A percentile compares a stretch with the other conserved stretches of the same genome.
phyloP scores from a whole-genome alignment of 192 early-diverging fungal species.

The Chytriomyces confervae region DNA sequence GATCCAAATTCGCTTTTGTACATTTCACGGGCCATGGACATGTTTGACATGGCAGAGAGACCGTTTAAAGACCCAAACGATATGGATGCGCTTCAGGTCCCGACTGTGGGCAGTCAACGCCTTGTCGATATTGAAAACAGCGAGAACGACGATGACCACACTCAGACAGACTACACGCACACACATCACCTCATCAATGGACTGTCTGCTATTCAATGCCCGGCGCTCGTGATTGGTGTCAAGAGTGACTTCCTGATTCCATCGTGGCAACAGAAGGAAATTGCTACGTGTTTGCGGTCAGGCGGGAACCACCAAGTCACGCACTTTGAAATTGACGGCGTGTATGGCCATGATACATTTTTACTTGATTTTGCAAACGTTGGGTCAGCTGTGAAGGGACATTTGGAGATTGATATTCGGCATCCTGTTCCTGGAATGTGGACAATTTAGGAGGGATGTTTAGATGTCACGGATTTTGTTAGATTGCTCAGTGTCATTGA shows the following conservation, averaged over 20 bases:
- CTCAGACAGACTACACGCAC: not conserved
- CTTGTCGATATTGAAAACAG: not conserved
- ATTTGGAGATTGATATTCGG: constrained; percentile 49
- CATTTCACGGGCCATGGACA: constrained; percentile 66
- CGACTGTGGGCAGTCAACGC: constrained; percentile 5
- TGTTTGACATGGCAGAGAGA: constrained; percentile 84
- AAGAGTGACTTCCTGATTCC: constrained; percentile 97
- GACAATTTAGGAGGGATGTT: not conserved
- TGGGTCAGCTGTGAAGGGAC: constrained; percentile 92
- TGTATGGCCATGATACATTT: constrained; percentile 98
- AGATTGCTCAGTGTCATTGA: too few species aligned
- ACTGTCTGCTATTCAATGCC: constrained; percentile 70
- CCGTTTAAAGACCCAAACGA: not conserved
- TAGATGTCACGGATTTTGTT: too few species aligned
- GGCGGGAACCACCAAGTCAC: constrained; percentile 90
- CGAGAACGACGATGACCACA: constrained; percentile 11
- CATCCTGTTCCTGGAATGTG: constrained; percentile 14
- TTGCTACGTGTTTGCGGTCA: constrained; percentile 83
- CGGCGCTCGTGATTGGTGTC: constrained; percentile 90
- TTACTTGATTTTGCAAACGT: constrained; percentile 89
- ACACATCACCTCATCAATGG: constrained; percentile 67
- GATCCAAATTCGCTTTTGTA: constrained; percentile 87
- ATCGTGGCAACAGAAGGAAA: constrained; percentile 93
- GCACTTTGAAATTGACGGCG: constrained; percentile 95
- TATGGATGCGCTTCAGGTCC: not conserved